Percentiles rank a stretch among this genome's conserved stretches.
phyloP scores from a whole-genome alignment of 352 stramenopile genomes.

The Phytophthora pini region DNA sequence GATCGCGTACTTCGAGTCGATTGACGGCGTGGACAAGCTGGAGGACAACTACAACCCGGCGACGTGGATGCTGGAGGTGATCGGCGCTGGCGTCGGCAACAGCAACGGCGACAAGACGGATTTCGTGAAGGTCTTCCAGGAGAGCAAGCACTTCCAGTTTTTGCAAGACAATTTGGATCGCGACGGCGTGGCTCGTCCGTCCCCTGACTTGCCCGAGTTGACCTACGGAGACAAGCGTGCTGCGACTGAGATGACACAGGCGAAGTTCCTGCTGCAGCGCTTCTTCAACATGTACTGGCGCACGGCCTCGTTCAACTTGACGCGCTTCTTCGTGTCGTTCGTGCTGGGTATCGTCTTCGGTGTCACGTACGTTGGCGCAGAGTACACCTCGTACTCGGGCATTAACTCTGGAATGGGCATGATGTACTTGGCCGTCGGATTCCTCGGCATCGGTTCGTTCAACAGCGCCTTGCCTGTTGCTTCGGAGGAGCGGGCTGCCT shows the following conservation, averaged over 20 bases:
- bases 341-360: constrained; percentile 30
- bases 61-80: constrained; percentile 37
- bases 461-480: constrained; percentile 67
- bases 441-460: constrained; percentile 73
- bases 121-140: constrained; percentile 12
- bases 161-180: constrained; percentile 40
- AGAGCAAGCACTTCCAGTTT: constrained; percentile 28
- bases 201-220: not conserved
- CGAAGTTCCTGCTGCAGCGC: constrained; percentile 19
- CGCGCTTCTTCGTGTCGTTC: constrained; percentile 47
- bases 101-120: constrained; percentile 33
- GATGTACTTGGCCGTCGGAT: constrained; percentile 61
- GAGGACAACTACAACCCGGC: constrained; percentile 82
- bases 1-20: constrained; percentile 34
- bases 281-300: constrained; percentile 81
- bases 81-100: constrained; percentile 52
- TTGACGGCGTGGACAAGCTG: constrained; percentile 51
- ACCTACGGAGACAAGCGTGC: constrained; percentile 1
- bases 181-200: constrained; percentile 37
- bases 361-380: constrained; percentile 18
- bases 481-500: constrained; percentile 75
- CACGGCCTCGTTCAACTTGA: constrained; percentile 35
- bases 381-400: constrained; percentile 29
- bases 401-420: constrained; percentile 45
- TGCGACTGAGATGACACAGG: not conserved